Evolutionary conservation across 495 filamentous ascomycete species (phyloP), one percentile per base, ranked within the genome.

Genomic region (Lasiosphaeria ovina): DNA sequence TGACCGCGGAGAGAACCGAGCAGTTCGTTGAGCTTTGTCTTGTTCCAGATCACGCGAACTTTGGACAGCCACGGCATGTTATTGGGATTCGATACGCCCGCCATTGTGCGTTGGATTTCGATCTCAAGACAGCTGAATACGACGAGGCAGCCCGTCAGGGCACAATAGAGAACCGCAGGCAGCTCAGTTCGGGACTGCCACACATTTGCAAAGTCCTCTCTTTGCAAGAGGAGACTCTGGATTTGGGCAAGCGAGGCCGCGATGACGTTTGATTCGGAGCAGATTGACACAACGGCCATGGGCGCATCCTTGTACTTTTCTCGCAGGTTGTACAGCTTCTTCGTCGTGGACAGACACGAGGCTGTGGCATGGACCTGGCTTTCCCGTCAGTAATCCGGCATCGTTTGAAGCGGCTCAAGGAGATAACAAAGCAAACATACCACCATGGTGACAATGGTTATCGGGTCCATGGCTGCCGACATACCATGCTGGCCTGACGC

Each of bases 91-190:
- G 57, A 42, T n/a, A 10, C 35, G 9, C 35, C 49, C 10, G 49
- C 47, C 9, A n/a, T 33, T 11, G 53, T 54, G 11, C 44, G 48
- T 17, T 59, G 49, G 17, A 59, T 52, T 35, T 60, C 58, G n/a
- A 31, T 17, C 33, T 60, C 58, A 6, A 60, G 58, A 17, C 51
- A 54, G 58, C 58, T 60, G 33, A 60, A 49, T 7, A 60, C 51
- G 9, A 54, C 38, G 36, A 49, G 48, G 58, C 58, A 60, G 40
- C 58, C 58, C 12, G 58, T 60, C 50, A 60, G 48, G 33, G 51
- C 58, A 17, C 54, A 38, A 32, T 60, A 50, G 5, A 60, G 51
- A 7, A 60, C 58, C 10, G 31, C 38, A 3, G 58, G 51, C 49
- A 60, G 24, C 40, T 60, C 58, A 5, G 48, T 49, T 14, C 40